Percentiles rank a stretch among this genome's conserved stretches.
phyloP scores from a whole-genome alignment of 805 yeast genomes.

The Spathaspora passalidarum region DNA sequence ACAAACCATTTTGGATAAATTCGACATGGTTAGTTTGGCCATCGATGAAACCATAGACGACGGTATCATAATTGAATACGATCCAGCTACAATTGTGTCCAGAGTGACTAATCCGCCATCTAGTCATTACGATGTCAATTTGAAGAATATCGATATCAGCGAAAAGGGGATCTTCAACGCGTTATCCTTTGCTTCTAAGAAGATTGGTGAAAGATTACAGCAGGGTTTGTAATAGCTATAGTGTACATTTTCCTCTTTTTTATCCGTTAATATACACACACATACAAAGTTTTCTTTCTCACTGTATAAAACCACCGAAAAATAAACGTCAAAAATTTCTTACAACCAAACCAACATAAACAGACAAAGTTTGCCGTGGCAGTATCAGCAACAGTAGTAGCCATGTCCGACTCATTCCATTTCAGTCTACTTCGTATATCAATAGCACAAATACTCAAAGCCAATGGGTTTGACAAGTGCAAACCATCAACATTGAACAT shows the following conservation, averaged over 20 bases:
- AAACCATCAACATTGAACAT: conserved; percentile 69
- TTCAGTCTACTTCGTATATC: conserved; percentile 38
- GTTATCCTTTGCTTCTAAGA: conserved; percentile 83
- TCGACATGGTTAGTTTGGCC: conserved; percentile 81
- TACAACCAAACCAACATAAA: background rate
- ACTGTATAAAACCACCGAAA: too few relatives aligned
- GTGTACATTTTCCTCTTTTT: background rate
- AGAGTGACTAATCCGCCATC: conserved; percentile 86
- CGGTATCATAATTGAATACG: conserved; percentile 89
- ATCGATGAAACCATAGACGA: conserved; percentile 92
- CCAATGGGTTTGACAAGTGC: conserved; percentile 82
- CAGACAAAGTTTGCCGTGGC: background rate
- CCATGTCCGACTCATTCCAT: conserved; percentile 38
- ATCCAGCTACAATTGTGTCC: conserved; percentile 79
- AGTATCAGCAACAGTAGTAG: too few relatives aligned
- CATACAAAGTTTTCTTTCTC: too few relatives aligned
- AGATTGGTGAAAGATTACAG: conserved; percentile 46
- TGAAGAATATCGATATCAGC: conserved; percentile 59
- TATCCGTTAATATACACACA: background rate
- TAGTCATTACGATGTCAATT: conserved; percentile 30
- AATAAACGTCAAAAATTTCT: too few relatives aligned
- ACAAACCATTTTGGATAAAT: conserved; percentile 72
- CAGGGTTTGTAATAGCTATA: conserved; percentile 35
- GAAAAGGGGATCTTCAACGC: conserved; percentile 81
- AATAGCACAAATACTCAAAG: conserved; percentile 59